These are phyloP conservation scores for Colletotrichum sansevieriae DNA, from an alignment of 2,329 filamentous ascomycete species.

Conservation along the genomic window DNA sequence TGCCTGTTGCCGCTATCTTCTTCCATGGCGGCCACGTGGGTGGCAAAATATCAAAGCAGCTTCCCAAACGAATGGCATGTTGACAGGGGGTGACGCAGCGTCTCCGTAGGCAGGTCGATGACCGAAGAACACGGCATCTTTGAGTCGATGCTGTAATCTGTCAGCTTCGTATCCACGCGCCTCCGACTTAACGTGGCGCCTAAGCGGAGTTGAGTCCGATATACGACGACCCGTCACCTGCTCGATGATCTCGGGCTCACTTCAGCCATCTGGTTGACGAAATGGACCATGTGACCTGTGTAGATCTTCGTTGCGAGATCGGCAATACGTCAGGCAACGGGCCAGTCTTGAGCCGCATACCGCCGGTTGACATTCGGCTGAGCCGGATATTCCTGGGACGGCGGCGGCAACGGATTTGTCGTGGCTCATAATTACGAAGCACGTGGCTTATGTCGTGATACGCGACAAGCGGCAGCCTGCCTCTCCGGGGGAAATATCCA, in stretches of 20 bases:
- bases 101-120: conserved; percentile 1
- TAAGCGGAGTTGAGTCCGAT: conserved; percentile 4
- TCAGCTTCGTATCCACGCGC: conserved; percentile 11
- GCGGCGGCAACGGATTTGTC: background rate
- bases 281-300: conserved; percentile 22
- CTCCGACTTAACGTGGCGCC: conserved; percentile 1
- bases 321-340: background rate
- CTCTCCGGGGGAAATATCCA: conserved; percentile 12
- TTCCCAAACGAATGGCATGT: background rate
- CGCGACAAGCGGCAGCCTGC: conserved; percentile 27
- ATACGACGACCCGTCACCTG: conserved; percentile 2
- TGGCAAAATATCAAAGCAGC: background rate
- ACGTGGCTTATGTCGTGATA: conserved; percentile 22
- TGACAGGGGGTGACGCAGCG: conserved; percentile 11
- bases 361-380: background rate
- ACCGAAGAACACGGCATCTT: background rate
- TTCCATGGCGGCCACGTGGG: background rate
- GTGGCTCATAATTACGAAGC: conserved; percentile 18
- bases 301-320: conserved; percentile 9
- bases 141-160: conserved; percentile 9
- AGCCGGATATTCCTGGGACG: background rate
- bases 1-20: conserved; percentile 6
- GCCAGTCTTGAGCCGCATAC: conserved; percentile 22
- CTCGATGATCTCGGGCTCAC: conserved; percentile 4
- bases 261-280: conserved; percentile 7